Conservation (phyloP, 1,139 yeast species). For the Geotrichum macrosporum region DNA sequence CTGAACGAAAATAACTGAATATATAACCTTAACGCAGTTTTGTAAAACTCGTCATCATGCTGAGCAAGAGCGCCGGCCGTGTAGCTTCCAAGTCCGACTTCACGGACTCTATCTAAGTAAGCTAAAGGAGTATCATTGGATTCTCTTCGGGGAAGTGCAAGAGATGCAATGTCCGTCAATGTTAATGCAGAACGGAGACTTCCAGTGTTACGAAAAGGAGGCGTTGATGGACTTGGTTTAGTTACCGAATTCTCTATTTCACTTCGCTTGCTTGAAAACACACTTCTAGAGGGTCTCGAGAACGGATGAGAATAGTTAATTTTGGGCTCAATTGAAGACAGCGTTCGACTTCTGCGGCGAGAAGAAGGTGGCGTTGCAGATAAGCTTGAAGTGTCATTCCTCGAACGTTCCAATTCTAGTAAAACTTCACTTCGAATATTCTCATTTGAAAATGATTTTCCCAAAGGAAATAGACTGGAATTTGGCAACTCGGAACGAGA, state of each 20-base stretch:
- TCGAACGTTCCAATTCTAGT: neutral
- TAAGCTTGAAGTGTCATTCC: neutral
- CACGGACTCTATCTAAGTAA: constrained; percentile 37
- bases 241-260: neutral
- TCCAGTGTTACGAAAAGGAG: neutral
- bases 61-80: constrained; percentile 42
- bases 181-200: neutral
- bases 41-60: constrained; percentile 39
- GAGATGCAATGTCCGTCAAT: neutral
- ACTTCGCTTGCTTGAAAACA: constrained; percentile 8
- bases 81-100: constrained; percentile 37
- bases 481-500: no score
- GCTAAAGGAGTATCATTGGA: constrained; percentile 38
- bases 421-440: no score
- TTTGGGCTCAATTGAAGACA: constrained; percentile 9
- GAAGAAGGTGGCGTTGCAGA: neutral
- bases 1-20: constrained; percentile 45
- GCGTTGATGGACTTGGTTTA: neutral
- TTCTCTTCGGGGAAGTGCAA: constrained; percentile 34
- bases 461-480: no score
- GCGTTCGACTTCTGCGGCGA: constrained; percentile 3
- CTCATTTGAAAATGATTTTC: no score
- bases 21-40: constrained; percentile 41
- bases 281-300: neutral
- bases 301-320: no score